Conservation (phyloP, 805 yeast genomes). For the Sugiyamaella marilandica region DNA sequence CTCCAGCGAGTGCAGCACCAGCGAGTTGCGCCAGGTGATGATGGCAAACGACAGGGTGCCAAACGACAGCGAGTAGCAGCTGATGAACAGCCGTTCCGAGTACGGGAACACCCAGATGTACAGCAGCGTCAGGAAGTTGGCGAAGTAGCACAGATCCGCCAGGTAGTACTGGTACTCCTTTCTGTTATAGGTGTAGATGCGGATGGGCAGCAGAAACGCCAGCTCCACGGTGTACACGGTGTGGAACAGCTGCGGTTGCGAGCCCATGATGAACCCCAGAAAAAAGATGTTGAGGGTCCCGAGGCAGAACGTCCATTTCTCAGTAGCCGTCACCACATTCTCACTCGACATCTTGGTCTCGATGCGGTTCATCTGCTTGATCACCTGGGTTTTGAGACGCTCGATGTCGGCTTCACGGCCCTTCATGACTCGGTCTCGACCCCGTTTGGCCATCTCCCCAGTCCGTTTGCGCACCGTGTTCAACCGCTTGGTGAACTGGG, state of each 20-base stretch:
- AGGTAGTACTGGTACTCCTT: constrained; percentile 76
- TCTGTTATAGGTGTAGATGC: constrained; percentile 78
- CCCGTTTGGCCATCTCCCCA: constrained; percentile 27
- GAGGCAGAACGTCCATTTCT: constrained; percentile 74
- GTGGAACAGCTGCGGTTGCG: constrained; percentile 72
- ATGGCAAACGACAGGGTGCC: constrained; percentile 94
- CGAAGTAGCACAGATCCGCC: constrained; percentile 92
- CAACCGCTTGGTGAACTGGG: constrained; percentile 25
- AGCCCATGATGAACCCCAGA: constrained; percentile 73
- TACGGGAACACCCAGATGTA: constrained; percentile 82
- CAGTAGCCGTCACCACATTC: constrained; percentile 42
- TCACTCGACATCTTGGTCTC: constrained; percentile 27
- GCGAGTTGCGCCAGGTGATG: constrained; percentile 90
- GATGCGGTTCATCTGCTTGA: constrained; percentile 27
- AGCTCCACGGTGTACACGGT: constrained; percentile 62
- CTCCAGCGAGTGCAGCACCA: constrained; percentile 86
- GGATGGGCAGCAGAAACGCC: constrained; percentile 67
- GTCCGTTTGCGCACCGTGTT: constrained; percentile 25
- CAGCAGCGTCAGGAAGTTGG: constrained; percentile 60
- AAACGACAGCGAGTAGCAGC: constrained; percentile 80
- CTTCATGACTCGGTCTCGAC: constrained; percentile 24
- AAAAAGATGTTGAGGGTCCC: constrained; percentile 64
- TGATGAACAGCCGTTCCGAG: constrained; percentile 65
- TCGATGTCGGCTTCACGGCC: constrained; percentile 32
- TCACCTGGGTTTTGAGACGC: constrained; percentile 23